Base-by-base conservation (phyloP, 2,329 filamentous ascomycete species). In the Stemphylium beticola region DNA sequence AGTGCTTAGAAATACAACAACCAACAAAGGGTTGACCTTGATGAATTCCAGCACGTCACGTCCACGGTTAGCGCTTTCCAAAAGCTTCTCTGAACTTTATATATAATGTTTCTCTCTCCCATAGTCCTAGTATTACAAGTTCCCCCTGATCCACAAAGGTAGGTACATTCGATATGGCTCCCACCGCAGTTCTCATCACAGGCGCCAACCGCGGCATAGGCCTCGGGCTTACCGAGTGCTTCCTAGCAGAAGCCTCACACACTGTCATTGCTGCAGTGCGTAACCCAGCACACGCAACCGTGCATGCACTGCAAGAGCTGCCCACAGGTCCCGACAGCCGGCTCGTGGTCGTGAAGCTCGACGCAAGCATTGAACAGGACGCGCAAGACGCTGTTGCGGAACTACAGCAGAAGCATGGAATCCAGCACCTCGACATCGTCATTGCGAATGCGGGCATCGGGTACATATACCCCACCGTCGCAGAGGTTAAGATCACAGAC, bases 251-350 rank as follows among this genome's bases (percentile, higher is more conserved):
- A 37, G 20, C 44, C n/a, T 15, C 33, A 34, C 73, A 72, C 24
- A 76, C 62, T 29, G 73, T 80, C 42, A 74, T 81, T 9, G 77
- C 74, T 15, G 76, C 72, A 4, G 66, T 76, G 26, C 77, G 77
- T n/a, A 59, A 73, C 31, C 69, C 63, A 1, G 40, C 53, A 1
- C 56, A 69, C 18, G 43, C 63, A 5, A 67, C 60, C 24, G 62
- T 67, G 4, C 31, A 65, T 2, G 57, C 64, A 4, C 67, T 79
- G 4, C 43, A 55, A 9, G 34, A 57, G 8, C 48, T 73, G 4
- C 59, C 65, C 15, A 64, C 20, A 18, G 54, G 39, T 31, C 11
- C 29, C 4, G 53, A 39, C 29, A 57, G 40, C 45, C 34, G 32
- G 6, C 37, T 60, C 7, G 50, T 62, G 17, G 22, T 60, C 4